phyloP scores from a whole-genome alignment of 129 eudicot genomes.

The Flaveria ramosissima region DNA sequence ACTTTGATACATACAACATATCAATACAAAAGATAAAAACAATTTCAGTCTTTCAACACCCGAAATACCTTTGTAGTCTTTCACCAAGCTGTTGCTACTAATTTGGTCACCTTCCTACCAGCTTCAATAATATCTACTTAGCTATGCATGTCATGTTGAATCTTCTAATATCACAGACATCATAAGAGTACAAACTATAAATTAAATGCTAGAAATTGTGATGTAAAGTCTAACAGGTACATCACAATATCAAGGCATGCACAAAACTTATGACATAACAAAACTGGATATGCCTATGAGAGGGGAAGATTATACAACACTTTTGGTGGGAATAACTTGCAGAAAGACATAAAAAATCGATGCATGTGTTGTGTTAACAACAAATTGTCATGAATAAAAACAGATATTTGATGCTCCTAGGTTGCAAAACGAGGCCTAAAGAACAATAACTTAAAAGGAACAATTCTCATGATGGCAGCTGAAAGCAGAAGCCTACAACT shows the following conservation, averaged over 20 bases:
- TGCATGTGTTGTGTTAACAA: background rate
- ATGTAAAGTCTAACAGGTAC: background rate
- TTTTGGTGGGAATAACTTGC: background rate
- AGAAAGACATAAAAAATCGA: background rate
- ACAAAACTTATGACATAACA: background rate
- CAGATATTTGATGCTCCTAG: background rate
- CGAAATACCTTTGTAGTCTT: background rate
- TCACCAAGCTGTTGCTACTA: background rate
- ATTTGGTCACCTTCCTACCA: background rate
- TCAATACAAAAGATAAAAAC: background rate
- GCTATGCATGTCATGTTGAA: background rate
- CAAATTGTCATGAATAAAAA: background rate
- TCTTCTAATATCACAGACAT: background rate
- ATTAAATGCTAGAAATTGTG: background rate
- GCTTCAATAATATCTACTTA: background rate
- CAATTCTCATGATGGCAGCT: conserved; percentile 9
- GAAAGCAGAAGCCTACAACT: conserved; percentile 25
- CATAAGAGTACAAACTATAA: background rate
- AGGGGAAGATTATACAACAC: background rate
- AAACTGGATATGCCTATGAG: background rate
- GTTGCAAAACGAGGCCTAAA: background rate
- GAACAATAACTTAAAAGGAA: background rate
- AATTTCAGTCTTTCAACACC: background rate
- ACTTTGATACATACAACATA: background rate
- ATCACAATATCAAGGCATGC: background rate